Conservation (phyloP, 2,329 filamentous ascomycete genomes). For the Hortaea werneckii region DNA sequence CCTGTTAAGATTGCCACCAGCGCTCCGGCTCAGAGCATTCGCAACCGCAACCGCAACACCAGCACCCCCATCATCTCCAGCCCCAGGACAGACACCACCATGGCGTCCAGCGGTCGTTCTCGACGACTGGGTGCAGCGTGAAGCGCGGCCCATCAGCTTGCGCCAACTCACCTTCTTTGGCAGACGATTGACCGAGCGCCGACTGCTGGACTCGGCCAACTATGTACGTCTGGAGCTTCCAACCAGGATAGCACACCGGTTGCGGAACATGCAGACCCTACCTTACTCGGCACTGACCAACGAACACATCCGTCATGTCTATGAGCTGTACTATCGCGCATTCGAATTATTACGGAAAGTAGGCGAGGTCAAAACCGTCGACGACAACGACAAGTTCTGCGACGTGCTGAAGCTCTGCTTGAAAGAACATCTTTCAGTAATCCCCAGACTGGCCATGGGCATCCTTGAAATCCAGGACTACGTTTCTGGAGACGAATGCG, state of each 20-base stretch:
- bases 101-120: conserved; percentile 38
- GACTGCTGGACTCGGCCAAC: conserved; percentile 88
- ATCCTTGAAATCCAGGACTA: conserved; percentile 81
- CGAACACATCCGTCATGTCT: conserved; percentile 83
- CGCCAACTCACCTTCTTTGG: conserved; percentile 97
- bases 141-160: conserved; percentile 89
- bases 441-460: conserved; percentile 88
- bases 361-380: conserved; percentile 69
- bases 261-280: conserved; percentile 93
- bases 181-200: conserved; percentile 77
- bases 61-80: neutral
- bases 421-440: conserved; percentile 81
- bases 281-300: conserved; percentile 97
- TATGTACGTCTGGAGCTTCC: conserved; percentile 94
- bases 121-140: conserved; percentile 77
- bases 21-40: conserved; percentile 7
- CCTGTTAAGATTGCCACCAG: neutral
- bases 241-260: conserved; percentile 77
- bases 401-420: conserved; percentile 68
- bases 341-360: conserved; percentile 84
- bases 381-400: conserved; percentile 86
- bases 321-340: conserved; percentile 93
- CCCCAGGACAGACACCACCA: conserved; percentile 1
- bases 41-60: conserved; percentile 4
- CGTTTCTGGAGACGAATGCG: conserved; percentile 70